Conservation (phyloP, 768 basidiomycete species). For the Mycena olivaceomarginata region DNA sequence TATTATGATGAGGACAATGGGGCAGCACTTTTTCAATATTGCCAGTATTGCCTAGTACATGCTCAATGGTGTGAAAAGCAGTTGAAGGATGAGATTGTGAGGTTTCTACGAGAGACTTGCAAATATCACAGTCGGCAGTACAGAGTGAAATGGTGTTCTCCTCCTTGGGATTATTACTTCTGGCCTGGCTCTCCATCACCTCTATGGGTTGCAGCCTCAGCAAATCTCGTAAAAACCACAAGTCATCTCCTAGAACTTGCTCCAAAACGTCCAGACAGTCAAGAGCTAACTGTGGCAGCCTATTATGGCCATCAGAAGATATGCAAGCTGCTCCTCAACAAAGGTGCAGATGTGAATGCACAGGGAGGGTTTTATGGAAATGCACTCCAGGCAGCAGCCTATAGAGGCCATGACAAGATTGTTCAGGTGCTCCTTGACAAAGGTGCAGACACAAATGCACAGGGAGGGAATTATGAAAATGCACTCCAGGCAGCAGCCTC, state of each 20-base stretch:
- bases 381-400: too few relatives aligned
- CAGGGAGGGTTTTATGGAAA: too few relatives aligned
- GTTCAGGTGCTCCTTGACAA: too few relatives aligned
- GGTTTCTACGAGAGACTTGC: neutral
- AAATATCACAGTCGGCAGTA: neutral
- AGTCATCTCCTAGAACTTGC: neutral
- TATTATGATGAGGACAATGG: neutral
- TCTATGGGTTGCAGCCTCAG: neutral
- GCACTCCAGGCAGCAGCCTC: too few relatives aligned
- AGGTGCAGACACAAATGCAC: too few relatives aligned
- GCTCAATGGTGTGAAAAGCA: neutral
- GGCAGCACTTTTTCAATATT: constrained; percentile 2
- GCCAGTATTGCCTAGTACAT: neutral
- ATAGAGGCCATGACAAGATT: too few relatives aligned
- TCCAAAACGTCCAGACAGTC: neutral
- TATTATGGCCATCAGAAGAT: too few relatives aligned
- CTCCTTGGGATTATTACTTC: neutral
- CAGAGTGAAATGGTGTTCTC: neutral
- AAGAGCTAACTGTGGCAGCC: too few relatives aligned
- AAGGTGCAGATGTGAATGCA: too few relatives aligned
- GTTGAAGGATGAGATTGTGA: neutral
- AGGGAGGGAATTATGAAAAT: too few relatives aligned
- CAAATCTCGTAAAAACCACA: neutral
- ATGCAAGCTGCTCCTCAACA: too few relatives aligned
- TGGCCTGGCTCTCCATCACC: neutral